Conservation (phyloP, 805 yeast genomes). For the Candida qinlingensis region DNA sequence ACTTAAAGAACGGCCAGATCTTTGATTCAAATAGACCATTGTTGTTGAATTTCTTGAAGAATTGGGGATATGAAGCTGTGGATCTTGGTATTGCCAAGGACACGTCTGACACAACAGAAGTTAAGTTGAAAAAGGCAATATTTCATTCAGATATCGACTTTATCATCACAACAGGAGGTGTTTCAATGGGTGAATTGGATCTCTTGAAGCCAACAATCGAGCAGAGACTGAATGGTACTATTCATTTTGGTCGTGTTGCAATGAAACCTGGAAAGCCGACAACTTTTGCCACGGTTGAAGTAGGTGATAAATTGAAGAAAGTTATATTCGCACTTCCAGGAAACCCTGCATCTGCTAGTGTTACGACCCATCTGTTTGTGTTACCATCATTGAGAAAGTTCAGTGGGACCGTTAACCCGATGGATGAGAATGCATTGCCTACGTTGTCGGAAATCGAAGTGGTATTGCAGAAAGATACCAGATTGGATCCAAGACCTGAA, state of each 20-base stretch:
- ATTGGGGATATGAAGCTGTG: slow-evolving; percentile 32
- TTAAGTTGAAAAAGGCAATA: slow-evolving; percentile 22
- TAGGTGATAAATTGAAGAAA: slow-evolving; percentile 18
- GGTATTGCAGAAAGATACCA: slow-evolving; percentile 26
- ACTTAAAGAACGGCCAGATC: slow-evolving; percentile 36
- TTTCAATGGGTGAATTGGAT: slow-evolving; percentile 55
- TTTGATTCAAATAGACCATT: slow-evolving; percentile 48
- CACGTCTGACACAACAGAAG: slow-evolving; percentile 24
- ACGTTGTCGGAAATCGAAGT: slow-evolving; percentile 32
- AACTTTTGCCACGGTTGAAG: slow-evolving; percentile 42
- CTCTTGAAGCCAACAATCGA: slow-evolving; percentile 45
- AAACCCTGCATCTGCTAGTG: slow-evolving; percentile 51
- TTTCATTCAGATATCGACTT: slow-evolving; percentile 30
- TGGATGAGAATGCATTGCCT: slow-evolving; percentile 14
- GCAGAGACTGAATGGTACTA: slow-evolving; percentile 33
- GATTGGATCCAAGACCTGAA: slow-evolving; percentile 46
- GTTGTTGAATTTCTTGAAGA: slow-evolving; percentile 31
- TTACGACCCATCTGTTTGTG: slow-evolving; percentile 43
- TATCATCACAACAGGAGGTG: slow-evolving; percentile 51
- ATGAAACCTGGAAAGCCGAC: slow-evolving; percentile 60
- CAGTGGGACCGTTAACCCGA: slow-evolving; percentile 26
- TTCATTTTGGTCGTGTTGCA: slow-evolving; percentile 51
- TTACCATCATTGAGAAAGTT: slow-evolving; percentile 37
- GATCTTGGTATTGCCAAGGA: slow-evolving; percentile 51
- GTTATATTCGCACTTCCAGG: slow-evolving; percentile 49